Conservation (phyloP, 352 stramenopile species). For the Phytophthora litchii region DNA sequence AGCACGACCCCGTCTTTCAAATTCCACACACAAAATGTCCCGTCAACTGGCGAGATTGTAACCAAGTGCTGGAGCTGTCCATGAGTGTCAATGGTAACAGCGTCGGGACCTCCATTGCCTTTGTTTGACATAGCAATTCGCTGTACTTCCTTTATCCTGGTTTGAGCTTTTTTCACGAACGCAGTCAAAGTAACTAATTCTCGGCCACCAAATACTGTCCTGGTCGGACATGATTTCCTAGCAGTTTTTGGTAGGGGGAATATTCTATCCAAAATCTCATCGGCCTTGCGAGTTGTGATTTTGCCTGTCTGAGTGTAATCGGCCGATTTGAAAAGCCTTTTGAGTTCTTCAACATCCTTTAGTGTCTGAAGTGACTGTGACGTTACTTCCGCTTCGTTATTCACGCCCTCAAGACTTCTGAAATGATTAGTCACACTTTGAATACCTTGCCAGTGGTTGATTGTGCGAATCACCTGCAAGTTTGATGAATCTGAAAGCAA, state of each 20-base stretch:
- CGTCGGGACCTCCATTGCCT: not conserved
- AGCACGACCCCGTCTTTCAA: constrained; percentile 42
- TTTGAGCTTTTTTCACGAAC: constrained; percentile 23
- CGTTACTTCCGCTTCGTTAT: not conserved
- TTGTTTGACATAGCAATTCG: not conserved
- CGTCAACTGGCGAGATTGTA: constrained; percentile 37
- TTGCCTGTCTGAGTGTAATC: constrained; percentile 23
- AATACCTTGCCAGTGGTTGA: constrained; percentile 54
- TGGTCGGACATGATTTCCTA: constrained; percentile 33
- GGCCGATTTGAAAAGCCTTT: constrained; percentile 9
- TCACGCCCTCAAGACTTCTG: not conserved
- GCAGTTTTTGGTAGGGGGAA: constrained; percentile 24
- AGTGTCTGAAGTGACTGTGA: no score
- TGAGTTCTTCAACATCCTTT: not conserved
- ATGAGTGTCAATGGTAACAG: constrained; percentile 44
- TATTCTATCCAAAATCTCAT: constrained; percentile 7
- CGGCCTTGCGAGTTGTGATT: constrained; percentile 8
- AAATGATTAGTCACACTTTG: constrained; percentile 21
- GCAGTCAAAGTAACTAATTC: constrained; percentile 10
- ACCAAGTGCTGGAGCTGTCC: constrained; percentile 30
- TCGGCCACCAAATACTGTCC: constrained; percentile 2
- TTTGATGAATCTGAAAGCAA: constrained; percentile 41
- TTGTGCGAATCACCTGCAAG: constrained; percentile 35
- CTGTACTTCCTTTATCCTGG: not conserved
- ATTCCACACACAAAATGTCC: constrained; percentile 58